Percentiles rank a stretch among this genome's conserved stretches.
Conservation (phyloP, 2,329 filamentous ascomycete genomes). For the Sarocladium kiliense region DNA sequence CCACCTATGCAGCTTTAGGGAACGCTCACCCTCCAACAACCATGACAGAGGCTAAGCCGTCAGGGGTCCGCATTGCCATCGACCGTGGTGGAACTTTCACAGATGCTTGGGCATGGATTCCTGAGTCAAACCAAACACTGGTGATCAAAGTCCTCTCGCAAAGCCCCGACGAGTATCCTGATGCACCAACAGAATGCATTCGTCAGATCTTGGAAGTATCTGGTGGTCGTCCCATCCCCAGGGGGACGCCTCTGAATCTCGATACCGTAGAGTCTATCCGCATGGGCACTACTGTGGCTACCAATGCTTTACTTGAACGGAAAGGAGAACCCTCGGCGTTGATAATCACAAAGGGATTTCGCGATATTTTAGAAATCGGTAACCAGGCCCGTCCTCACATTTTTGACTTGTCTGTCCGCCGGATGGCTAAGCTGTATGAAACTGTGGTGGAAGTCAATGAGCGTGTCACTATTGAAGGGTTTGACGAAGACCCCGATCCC, state of each 20-base stretch:
- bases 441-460: conserved; percentile 70
- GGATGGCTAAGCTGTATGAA: conserved; percentile 65
- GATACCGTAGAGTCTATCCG: conserved; percentile 42
- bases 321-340: conserved; percentile 69
- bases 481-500: conserved; percentile 60
- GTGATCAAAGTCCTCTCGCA: conserved; percentile 69
- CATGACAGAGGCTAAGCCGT: no score
- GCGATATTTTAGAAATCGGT: conserved; percentile 66
- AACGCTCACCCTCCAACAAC: no score
- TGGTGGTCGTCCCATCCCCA: conserved; percentile 24
- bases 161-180: conserved; percentile 65
- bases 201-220: conserved; percentile 37
- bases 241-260: conserved; percentile 28
- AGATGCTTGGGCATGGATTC: conserved; percentile 13
- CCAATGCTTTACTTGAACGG: conserved; percentile 69
- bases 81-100: conserved; percentile 11
- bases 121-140: conserved; percentile 10
- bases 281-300: conserved; percentile 69
- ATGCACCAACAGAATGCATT: conserved; percentile 71
- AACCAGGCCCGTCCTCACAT: conserved; percentile 70
- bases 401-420: conserved; percentile 65
- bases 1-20: no score
- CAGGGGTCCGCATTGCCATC: conserved; percentile 12
- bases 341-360: conserved; percentile 67
- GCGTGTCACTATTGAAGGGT: conserved; percentile 68